Conservation (phyloP, 257 asterid species). For the Gentiana macrophylla region DNA sequence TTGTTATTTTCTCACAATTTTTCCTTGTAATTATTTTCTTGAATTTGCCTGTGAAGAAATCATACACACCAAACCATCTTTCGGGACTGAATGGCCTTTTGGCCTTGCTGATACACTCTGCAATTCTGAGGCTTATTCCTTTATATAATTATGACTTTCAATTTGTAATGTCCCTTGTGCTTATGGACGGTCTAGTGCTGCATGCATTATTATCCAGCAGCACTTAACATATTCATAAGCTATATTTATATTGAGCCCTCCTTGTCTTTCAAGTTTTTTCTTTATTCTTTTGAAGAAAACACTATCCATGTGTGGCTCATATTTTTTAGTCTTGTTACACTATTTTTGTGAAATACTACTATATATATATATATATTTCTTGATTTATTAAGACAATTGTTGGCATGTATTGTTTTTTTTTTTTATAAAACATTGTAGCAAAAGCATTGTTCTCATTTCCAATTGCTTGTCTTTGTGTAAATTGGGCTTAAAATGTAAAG, state of each 20-base stretch:
- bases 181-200: conserved; percentile 24
- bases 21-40: background rate
- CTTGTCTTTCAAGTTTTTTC: conserved; percentile 15
- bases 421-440: too few relatives aligned
- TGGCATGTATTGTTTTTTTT: too few relatives aligned
- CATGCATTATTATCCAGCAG: background rate
- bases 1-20: background rate
- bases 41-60: conserved; percentile 42
- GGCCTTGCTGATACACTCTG: conserved; percentile 47
- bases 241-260: conserved; percentile 4
- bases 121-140: conserved; percentile 58
- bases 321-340: background rate
- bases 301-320: conserved; percentile 20
- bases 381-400: too few relatives aligned
- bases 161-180: conserved; percentile 4
- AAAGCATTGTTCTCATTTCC: too few relatives aligned
- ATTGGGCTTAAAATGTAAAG: too few relatives aligned
- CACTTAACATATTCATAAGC: conserved; percentile 21
- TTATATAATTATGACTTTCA: background rate
- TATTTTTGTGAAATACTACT: too few relatives aligned
- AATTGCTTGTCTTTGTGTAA: too few relatives aligned
- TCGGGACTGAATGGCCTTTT: conserved; percentile 65
- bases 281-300: background rate
- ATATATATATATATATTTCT: too few relatives aligned
- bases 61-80: conserved; percentile 44